A percentile compares a stretch with the other conserved stretches of the same genome.
Conservation (phyloP, 139 green algal species). For the Eudorina sp. region DNA sequence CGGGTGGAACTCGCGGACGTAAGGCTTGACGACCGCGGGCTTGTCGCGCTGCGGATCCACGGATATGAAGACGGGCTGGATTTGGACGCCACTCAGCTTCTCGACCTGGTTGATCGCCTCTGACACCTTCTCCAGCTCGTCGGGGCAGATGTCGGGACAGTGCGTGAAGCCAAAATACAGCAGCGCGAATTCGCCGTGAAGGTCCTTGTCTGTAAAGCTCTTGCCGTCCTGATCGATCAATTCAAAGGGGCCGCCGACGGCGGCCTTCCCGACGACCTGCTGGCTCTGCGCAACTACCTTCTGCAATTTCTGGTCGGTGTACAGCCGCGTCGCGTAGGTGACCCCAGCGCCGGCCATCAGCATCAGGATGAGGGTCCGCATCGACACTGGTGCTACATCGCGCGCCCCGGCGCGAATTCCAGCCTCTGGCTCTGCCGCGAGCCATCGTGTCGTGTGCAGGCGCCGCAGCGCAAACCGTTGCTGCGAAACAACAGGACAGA, state of each 20-base stretch:
- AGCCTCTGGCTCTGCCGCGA: neutral
- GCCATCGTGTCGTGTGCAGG: slow-evolving; percentile 1
- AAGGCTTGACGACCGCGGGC: slow-evolving; percentile 65
- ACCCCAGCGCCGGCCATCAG: slow-evolving; percentile 57
- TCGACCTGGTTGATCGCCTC: slow-evolving; percentile 77
- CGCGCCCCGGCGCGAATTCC: neutral
- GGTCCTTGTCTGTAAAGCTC: slow-evolving; percentile 81
- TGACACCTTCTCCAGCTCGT: slow-evolving; percentile 97
- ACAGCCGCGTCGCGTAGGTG: slow-evolving; percentile 47
- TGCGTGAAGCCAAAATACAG: slow-evolving; percentile 99
- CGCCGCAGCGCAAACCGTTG: neutral
- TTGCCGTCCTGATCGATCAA: slow-evolving; percentile 88
- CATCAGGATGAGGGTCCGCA: slow-evolving; percentile 46
- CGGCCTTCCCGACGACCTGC: slow-evolving; percentile 82
- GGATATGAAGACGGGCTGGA: slow-evolving; percentile 95
- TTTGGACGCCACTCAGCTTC: slow-evolving; percentile 53
- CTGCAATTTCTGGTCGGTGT: slow-evolving; percentile 62
- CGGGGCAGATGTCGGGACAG: slow-evolving; percentile 99
- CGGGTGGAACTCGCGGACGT: slow-evolving; percentile 96
- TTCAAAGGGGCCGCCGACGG: slow-evolving; percentile 93
- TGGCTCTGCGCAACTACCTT: slow-evolving; percentile 62
- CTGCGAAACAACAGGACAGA: slow-evolving; percentile 2
- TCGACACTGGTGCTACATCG: slow-evolving; percentile 42
- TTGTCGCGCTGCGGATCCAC: slow-evolving; percentile 95
- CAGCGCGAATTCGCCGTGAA: slow-evolving; percentile 90